A percentile compares a stretch with the other conserved stretches of the same genome.
phyloP scores from a whole-genome alignment of 129 eudicot genomes.

The Lonicera japonica region DNA sequence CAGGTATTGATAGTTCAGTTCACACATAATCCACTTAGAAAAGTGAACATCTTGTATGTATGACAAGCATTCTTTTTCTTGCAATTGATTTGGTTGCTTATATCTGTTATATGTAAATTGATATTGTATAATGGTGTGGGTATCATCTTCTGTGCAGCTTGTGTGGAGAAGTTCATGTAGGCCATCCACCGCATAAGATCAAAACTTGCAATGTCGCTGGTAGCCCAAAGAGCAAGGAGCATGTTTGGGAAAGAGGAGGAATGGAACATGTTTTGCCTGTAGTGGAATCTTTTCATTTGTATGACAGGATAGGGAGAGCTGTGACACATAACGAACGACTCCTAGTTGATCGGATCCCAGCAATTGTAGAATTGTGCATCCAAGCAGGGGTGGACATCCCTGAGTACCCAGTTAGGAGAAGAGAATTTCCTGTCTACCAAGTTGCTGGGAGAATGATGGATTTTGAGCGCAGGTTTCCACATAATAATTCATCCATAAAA shows the following conservation, averaged over 20 bases:
- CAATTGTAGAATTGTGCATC: constrained; percentile 37
- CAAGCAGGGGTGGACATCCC: constrained; percentile 44
- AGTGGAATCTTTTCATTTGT: constrained; percentile 41
- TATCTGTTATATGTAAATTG: background rate
- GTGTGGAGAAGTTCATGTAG: constrained; percentile 45
- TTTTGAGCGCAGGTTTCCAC: constrained; percentile 37
- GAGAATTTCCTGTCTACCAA: constrained; percentile 31
- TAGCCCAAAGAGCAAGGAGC: constrained; percentile 32
- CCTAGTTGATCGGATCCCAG: constrained; percentile 39
- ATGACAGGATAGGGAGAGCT: constrained; percentile 46
- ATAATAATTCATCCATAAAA: constrained; percentile 18
- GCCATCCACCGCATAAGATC: constrained; percentile 34
- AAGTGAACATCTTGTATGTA: background rate
- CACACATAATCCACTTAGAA: background rate
- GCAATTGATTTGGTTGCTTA: background rate
- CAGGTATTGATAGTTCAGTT: constrained; percentile 18
- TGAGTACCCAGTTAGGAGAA: constrained; percentile 37
- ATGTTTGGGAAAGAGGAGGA: constrained; percentile 36
- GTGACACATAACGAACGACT: constrained; percentile 41
- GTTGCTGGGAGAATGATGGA: constrained; percentile 40
- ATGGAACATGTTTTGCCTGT: constrained; percentile 31
- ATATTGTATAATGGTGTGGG: no score
- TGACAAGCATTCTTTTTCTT: background rate
- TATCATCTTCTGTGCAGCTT: constrained; percentile 15
- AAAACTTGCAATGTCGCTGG: constrained; percentile 34